Evolutionary conservation across 352 stramenopile species (phyloP).

Genomic region (Pythium chondricola): DNA sequence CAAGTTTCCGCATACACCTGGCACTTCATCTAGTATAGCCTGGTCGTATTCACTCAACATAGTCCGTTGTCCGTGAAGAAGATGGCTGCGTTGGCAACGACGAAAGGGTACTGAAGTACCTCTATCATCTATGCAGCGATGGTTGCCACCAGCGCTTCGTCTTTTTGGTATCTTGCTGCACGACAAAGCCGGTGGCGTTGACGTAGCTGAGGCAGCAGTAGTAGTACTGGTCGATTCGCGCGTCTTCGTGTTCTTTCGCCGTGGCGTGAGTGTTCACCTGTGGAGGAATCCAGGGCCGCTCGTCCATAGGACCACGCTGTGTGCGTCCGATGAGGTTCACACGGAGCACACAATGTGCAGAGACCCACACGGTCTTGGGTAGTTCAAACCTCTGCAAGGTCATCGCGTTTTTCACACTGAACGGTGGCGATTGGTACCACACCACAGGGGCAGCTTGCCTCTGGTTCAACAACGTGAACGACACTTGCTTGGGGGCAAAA

Average conservation of each 20-base stretch:
- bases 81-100: no score
- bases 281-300: constrained; percentile 14
- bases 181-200: constrained; percentile 19
- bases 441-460: background rate
- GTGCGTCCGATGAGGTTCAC: constrained; percentile 14
- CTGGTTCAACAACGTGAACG: constrained; percentile 10
- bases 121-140: no score
- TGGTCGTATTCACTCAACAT: no score
- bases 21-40: no score
- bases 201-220: constrained; percentile 81
- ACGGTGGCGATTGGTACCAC: constrained; percentile 10
- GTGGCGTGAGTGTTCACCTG: background rate
- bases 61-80: no score
- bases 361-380: constrained; percentile 12
- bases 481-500: constrained; percentile 12
- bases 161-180: constrained; percentile 6
- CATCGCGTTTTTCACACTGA: constrained; percentile 16
- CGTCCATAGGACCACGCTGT: constrained; percentile 8
- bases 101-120: no score
- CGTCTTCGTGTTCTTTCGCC: background rate
- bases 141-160: constrained; percentile 10
- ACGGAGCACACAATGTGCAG: constrained; percentile 1
- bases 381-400: constrained; percentile 14
- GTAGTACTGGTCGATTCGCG: constrained; percentile 18
- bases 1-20: no score